Percentiles rank a stretch among this genome's conserved stretches.
Conservation (phyloP, 768 basidiomycete species). For the Fistulinella prunicolor region DNA sequence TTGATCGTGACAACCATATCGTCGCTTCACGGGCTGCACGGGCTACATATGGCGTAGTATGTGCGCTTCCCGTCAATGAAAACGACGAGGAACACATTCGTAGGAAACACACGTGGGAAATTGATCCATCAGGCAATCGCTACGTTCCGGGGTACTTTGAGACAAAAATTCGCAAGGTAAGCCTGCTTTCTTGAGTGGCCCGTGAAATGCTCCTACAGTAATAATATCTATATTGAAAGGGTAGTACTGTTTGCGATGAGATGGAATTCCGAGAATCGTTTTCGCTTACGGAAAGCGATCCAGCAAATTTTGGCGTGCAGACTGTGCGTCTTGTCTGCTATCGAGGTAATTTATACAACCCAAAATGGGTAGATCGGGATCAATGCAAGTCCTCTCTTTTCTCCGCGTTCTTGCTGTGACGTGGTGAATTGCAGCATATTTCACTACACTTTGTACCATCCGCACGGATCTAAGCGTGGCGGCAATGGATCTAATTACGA, state of each 20-base stretch:
- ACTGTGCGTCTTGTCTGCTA: constrained; percentile 7
- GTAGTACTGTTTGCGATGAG: neutral
- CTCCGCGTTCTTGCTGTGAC: neutral
- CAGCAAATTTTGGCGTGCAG: constrained; percentile 3
- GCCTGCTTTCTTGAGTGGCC: neutral
- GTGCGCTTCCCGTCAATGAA: neutral
- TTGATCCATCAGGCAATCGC: constrained; percentile 1
- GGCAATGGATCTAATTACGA: neutral
- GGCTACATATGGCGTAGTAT: constrained; percentile 8
- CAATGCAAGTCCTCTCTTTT: neutral
- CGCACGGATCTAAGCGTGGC: neutral
- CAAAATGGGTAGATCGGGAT: constrained; percentile 17
- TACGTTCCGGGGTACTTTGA: constrained; percentile 17
- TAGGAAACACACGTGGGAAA: constrained; percentile 12
- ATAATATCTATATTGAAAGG: constrained; percentile 1
- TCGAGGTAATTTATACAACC: constrained; percentile 5
- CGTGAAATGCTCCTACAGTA: neutral
- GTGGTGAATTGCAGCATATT: neutral
- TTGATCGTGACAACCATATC: neutral
- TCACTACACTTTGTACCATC: constrained; percentile 5
- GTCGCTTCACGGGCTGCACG: constrained; percentile 5
- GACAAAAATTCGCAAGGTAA: constrained; percentile 9
- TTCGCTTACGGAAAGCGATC: constrained; percentile 1
- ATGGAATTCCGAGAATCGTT: constrained; percentile 13
- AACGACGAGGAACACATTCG: constrained; percentile 4